phyloP scores from a whole-genome alignment of 2,329 filamentous ascomycete species.

The Leptosphaerulina australis region DNA sequence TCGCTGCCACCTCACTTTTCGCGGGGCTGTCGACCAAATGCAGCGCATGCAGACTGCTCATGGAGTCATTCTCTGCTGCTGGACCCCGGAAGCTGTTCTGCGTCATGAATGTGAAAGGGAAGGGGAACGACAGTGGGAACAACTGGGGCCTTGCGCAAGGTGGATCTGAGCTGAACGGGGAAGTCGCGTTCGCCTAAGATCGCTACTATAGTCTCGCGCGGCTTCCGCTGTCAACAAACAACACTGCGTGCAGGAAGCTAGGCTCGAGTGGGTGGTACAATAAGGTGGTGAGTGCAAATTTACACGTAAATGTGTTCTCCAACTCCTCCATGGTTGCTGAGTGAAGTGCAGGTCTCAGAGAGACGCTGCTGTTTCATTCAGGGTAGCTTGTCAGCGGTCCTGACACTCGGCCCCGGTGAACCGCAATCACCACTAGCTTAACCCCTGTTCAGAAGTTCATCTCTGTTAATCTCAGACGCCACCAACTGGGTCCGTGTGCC shows the following conservation, averaged over 20 bases:
- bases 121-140: slow-evolving; percentile 17
- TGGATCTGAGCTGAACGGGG: slow-evolving; percentile 13
- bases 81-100: slow-evolving; percentile 24
- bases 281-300: slow-evolving; percentile 8
- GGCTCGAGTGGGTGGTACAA: slow-evolving; percentile 9
- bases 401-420: slow-evolving; percentile 17
- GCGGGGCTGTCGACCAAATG: slow-evolving; percentile 30
- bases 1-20: slow-evolving; percentile 22
- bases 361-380: slow-evolving; percentile 19
- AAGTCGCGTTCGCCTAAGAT: slow-evolving; percentile 14
- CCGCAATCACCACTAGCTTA: slow-evolving; percentile 21
- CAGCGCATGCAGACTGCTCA: slow-evolving; percentile 31
- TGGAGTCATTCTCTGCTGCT: slow-evolving; percentile 32
- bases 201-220: neutral
- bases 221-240: slow-evolving; percentile 18
- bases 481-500: slow-evolving; percentile 17
- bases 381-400: slow-evolving; percentile 7
- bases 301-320: slow-evolving; percentile 9
- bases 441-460: slow-evolving; percentile 21
- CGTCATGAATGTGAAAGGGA: slow-evolving; percentile 21
- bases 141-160: slow-evolving; percentile 19
- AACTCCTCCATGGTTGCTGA: slow-evolving; percentile 9
- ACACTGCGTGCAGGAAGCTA: slow-evolving; percentile 18
- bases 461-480: slow-evolving; percentile 18
- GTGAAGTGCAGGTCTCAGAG: slow-evolving; percentile 1